Percentiles rank a stretch among this genome's conserved stretches.
Conservation (phyloP, 2,329 filamentous ascomycete species). For the Botrytis paeoniae region DNA sequence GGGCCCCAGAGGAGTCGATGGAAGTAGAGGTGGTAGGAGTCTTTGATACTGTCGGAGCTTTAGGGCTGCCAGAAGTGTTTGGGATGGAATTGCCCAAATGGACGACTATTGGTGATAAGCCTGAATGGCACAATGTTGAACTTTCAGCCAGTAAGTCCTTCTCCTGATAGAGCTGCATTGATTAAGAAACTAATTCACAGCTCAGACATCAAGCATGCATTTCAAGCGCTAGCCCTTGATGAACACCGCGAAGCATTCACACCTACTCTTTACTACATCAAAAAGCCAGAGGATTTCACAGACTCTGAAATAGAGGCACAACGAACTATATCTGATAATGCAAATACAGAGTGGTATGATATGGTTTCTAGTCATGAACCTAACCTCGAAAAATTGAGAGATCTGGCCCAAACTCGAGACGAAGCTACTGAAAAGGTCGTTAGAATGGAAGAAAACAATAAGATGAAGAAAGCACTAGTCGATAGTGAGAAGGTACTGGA, state of each 20-base stretch:
- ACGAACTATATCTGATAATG: not conserved
- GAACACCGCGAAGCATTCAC: conserved; percentile 43
- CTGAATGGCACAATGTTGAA: conserved; percentile 9
- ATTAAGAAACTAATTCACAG: not conserved
- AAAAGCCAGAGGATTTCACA: not conserved
- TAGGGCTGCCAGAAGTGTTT: conserved; percentile 9
- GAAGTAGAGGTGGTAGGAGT: conserved; percentile 24
- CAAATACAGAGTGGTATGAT: not conserved
- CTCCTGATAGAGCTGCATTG: not conserved
- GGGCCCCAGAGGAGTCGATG: conserved; percentile 1
- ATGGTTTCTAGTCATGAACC: not conserved
- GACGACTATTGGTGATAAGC: not conserved
- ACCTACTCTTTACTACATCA: conserved; percentile 39
- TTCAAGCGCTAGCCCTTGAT: conserved; percentile 49
- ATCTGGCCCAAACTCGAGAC: not conserved
- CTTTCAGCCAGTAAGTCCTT: not conserved
- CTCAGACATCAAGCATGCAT: conserved; percentile 44
- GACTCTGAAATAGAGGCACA: not conserved
- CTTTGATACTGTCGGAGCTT: conserved; percentile 24
- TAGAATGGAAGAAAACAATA: not conserved
- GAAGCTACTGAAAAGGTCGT: not conserved
- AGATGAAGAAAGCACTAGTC: conserved; percentile 25
- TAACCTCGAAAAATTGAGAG: not conserved
- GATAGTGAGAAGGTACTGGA: conserved; percentile 14
- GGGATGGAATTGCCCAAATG: not conserved